Conservation (phyloP, 1,139 yeast genomes). For the Scheffersomyces stambukii region DNA sequence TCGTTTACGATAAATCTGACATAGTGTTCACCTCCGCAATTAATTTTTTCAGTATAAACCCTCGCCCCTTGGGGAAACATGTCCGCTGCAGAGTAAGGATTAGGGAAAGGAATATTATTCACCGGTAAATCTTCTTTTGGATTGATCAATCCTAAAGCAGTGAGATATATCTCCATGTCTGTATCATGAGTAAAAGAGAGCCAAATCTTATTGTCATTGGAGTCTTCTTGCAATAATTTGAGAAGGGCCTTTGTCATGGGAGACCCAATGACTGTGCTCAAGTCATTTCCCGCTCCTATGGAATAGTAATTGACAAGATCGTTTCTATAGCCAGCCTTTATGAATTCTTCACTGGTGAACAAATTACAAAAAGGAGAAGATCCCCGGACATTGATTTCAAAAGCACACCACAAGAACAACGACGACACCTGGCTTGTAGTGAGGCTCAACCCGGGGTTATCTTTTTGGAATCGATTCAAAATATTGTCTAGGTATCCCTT, state of each 20-base stretch:
- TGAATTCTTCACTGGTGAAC: constrained; percentile 47
- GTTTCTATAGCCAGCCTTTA: constrained; percentile 27
- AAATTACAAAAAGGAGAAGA: constrained; percentile 44
- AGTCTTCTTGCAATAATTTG: constrained; percentile 25
- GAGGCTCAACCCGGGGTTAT: constrained; percentile 29
- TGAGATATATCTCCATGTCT: constrained; percentile 43
- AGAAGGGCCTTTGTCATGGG: constrained; percentile 49
- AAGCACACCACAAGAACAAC: constrained; percentile 49
- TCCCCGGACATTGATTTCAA: constrained; percentile 50
- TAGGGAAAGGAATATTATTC: constrained; percentile 26
- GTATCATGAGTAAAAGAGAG: constrained; percentile 55
- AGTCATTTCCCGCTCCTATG: constrained; percentile 48
- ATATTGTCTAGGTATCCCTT: constrained; percentile 32
- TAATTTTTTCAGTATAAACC: constrained; percentile 40
- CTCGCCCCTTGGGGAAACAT: constrained; percentile 52
- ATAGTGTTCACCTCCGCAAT: constrained; percentile 33
- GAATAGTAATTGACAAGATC: constrained; percentile 46
- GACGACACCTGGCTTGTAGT: constrained; percentile 36
- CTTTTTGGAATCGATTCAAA: constrained; percentile 30
- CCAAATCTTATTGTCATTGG: constrained; percentile 29
- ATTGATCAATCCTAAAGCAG: constrained; percentile 46
- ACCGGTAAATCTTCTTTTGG: constrained; percentile 19
- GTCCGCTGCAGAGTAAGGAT: constrained; percentile 41
- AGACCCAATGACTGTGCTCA: constrained; percentile 42
- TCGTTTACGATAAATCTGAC: constrained; percentile 52